Percentiles rank a stretch among this genome's conserved stretches.
Evolutionary conservation across 2,329 filamentous ascomycete genomes (phyloP).

Genomic region (Diplodia sapinea): DNA sequence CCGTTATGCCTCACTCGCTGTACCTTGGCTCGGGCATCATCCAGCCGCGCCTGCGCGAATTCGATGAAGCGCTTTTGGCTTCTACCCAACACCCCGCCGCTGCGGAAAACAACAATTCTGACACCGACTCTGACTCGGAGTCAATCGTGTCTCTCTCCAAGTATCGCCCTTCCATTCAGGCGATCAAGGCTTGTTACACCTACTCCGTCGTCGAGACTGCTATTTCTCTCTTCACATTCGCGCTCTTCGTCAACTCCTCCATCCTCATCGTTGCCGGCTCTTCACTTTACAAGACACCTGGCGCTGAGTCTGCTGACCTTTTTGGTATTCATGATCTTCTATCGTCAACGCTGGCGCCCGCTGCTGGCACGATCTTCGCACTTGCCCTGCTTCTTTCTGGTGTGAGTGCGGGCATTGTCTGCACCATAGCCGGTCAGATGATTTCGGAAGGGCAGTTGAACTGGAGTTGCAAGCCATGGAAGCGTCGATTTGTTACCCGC

Average conservation of each 20-base stretch:
- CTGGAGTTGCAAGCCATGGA: conserved; percentile 77
- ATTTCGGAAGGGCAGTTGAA: conserved; percentile 81
- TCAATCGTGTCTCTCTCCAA: conserved; percentile 59
- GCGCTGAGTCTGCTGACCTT: conserved; percentile 73
- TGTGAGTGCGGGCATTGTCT: conserved; percentile 81
- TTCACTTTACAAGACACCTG: conserved; percentile 59
- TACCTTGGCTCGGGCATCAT: conserved; percentile 64
- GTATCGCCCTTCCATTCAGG: conserved; percentile 73
- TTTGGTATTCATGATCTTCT: conserved; percentile 83
- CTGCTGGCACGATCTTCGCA: conserved; percentile 83
- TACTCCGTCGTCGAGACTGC: conserved; percentile 74
- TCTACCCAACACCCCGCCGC: conserved; percentile 20
- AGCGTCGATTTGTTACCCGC: conserved; percentile 77
- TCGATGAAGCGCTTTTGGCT: conserved; percentile 36
- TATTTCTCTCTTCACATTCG: conserved; percentile 79
- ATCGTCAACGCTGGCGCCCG: conserved; percentile 69
- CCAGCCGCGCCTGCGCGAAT: conserved; percentile 55
- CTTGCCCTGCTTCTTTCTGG: conserved; percentile 81
- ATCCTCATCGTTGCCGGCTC: conserved; percentile 84
- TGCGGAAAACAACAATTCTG: conserved; percentile 12
- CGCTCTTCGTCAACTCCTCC: conserved; percentile 81
- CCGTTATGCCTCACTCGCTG: conserved; percentile 67
- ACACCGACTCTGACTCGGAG: conserved; percentile 42
- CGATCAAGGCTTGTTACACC: conserved; percentile 75
- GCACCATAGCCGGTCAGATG: conserved; percentile 90